Conservation (phyloP, 2,329 filamentous ascomycete genomes). For the Kalmusia sp. region DNA sequence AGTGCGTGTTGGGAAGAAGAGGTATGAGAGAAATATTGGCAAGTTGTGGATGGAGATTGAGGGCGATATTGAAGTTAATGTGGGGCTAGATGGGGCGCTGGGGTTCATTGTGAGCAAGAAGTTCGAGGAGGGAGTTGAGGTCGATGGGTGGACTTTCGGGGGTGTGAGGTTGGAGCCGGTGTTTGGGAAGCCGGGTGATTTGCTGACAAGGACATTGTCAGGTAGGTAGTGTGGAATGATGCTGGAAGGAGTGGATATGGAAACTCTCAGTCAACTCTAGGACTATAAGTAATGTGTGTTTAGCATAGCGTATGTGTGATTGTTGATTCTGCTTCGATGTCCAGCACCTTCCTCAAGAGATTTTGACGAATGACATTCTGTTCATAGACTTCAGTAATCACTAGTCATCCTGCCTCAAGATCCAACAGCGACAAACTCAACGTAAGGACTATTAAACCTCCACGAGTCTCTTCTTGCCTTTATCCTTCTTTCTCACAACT, state of each 20-base stretch:
- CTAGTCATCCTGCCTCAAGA: no score
- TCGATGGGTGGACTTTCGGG: slow-evolving; percentile 49
- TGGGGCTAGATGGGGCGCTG: slow-evolving; percentile 46
- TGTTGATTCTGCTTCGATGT: no score
- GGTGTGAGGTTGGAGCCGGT: slow-evolving; percentile 47
- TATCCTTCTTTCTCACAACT: slow-evolving; percentile 22
- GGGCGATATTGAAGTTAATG: slow-evolving; percentile 44
- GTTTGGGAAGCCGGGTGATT: slow-evolving; percentile 25
- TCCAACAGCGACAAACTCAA: no score
- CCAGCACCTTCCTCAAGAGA: no score
- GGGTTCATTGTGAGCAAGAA: slow-evolving; percentile 46
- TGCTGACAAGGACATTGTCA: slow-evolving; percentile 2
- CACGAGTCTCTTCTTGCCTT: slow-evolving; percentile 22
- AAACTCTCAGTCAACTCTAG: no score
- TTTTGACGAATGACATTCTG: no score
- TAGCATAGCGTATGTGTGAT: background rate
- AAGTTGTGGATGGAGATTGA: slow-evolving; percentile 48
- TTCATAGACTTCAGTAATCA: no score
- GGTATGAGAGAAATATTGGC: slow-evolving; percentile 37
- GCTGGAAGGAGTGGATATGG: background rate
- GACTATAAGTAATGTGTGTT: no score
- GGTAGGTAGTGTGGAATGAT: background rate
- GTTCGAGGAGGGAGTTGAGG: slow-evolving; percentile 36
- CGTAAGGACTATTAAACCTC: slow-evolving; percentile 13
- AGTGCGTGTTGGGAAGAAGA: slow-evolving; percentile 38